phyloP scores from a whole-genome alignment of 805 yeast species.

The Cyberlindnera xishuangbannaensis region DNA sequence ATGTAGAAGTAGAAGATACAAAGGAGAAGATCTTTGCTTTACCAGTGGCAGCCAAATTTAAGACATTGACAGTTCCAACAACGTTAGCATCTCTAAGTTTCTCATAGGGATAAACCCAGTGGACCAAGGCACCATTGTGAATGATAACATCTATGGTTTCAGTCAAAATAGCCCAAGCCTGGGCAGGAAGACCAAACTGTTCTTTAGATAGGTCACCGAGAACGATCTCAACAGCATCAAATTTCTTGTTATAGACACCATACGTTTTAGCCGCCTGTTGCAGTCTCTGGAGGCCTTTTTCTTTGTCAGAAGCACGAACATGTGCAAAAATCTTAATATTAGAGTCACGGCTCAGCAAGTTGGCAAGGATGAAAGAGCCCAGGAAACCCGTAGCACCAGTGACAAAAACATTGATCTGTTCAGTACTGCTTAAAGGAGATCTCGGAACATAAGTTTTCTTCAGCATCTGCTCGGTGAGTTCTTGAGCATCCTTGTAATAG shows the following conservation, averaged over 20 bases:
- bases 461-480: constrained; percentile 37
- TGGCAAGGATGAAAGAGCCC: constrained; percentile 83
- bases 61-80: constrained; percentile 74
- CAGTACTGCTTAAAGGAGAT: constrained; percentile 29
- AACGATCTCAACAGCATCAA: constrained; percentile 60
- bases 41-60: constrained; percentile 67
- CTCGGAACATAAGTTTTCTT: constrained; percentile 41
- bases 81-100: constrained; percentile 92
- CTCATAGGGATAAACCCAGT: constrained; percentile 96
- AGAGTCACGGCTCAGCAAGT: constrained; percentile 55
- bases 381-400: constrained; percentile 97
- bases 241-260: constrained; percentile 56
- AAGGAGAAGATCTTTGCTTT: constrained; percentile 83
- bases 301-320: constrained; percentile 74
- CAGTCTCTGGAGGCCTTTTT: constrained; percentile 71
- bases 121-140: constrained; percentile 97
- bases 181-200: constrained; percentile 62
- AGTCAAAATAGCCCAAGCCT: constrained; percentile 53
- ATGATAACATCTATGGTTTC: constrained; percentile 70
- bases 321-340: constrained; percentile 73
- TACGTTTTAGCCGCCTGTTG: constrained; percentile 71
- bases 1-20: constrained; percentile 91
- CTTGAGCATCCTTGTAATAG: constrained; percentile 73
- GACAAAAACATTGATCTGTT: constrained; percentile 59
- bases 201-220: constrained; percentile 73